phyloP scores from a whole-genome alignment of 345 rosid genomes.

The Salix udensis region DNA sequence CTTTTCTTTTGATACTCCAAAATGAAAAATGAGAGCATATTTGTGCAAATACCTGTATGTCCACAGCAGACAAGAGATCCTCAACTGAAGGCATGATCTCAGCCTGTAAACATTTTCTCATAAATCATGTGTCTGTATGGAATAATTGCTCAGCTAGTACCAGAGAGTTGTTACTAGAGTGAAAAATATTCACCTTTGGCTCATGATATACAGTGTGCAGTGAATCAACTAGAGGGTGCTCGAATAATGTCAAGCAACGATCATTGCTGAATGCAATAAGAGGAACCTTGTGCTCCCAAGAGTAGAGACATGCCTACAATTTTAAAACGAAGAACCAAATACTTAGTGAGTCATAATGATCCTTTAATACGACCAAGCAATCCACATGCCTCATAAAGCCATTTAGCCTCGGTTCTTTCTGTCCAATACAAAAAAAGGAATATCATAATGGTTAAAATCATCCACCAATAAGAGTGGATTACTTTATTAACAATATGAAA shows the following conservation, averaged over 20 bases:
- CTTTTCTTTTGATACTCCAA: background rate
- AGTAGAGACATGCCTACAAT: conserved; percentile 68
- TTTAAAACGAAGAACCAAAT: background rate
- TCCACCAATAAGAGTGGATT: background rate
- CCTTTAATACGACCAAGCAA: background rate
- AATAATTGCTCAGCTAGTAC: conserved; percentile 8
- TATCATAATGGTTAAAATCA: background rate
- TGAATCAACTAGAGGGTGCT: conserved; percentile 73
- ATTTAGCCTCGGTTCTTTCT: background rate
- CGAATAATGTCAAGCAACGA: conserved; percentile 81
- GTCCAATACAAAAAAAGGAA: background rate
- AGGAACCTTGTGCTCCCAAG: conserved; percentile 77
- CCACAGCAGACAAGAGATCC: conserved; percentile 60
- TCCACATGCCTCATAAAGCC: background rate
- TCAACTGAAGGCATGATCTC: conserved; percentile 81
- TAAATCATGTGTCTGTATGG: conserved; percentile 1
- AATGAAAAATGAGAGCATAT: conserved; percentile 10
- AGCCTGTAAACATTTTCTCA: conserved; percentile 48
- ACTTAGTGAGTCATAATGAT: background rate
- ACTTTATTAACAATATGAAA: background rate
- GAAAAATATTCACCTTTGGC: conserved; percentile 57
- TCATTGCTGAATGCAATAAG: conserved; percentile 78
- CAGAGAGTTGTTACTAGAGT: conserved; percentile 8
- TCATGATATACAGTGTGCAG: conserved; percentile 72
- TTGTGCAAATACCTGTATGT: conserved; percentile 64